phyloP scores from a whole-genome alignment of 2,329 filamentous ascomycete genomes.

The Paracoccidioides brasiliensis region DNA sequence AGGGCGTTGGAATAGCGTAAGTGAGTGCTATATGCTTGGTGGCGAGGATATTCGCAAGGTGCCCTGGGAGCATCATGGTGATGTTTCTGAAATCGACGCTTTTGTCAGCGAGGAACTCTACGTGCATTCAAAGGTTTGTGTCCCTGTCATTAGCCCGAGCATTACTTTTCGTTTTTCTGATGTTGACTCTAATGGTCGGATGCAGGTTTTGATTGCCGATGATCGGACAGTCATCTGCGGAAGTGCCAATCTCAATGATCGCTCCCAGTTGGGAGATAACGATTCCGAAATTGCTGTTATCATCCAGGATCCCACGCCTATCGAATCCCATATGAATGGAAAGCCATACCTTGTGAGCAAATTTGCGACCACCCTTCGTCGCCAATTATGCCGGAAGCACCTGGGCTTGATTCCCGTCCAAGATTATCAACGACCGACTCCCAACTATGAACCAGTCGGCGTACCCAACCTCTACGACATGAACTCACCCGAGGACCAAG shows the following conservation, averaged over 20 bases:
- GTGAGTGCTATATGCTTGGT: slow-evolving; percentile 71
- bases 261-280: slow-evolving; percentile 68
- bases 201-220: slow-evolving; percentile 59
- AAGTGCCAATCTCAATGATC: slow-evolving; percentile 56
- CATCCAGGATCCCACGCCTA: slow-evolving; percentile 60
- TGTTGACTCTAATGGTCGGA: slow-evolving; percentile 38
- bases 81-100: slow-evolving; percentile 66
- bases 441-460: slow-evolving; percentile 46
- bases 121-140: slow-evolving; percentile 64
- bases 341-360: slow-evolving; percentile 56
- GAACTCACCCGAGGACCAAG: slow-evolving; percentile 32
- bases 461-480: slow-evolving; percentile 45
- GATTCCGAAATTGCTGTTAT: slow-evolving; percentile 85
- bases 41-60: slow-evolving; percentile 53
- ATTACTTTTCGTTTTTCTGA: slow-evolving; percentile 9
- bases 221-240: slow-evolving; percentile 73
- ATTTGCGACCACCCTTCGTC: slow-evolving; percentile 68
- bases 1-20: slow-evolving; percentile 44
- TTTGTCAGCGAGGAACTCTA: slow-evolving; percentile 95
- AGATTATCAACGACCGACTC: slow-evolving; percentile 46
- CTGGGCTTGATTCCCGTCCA: slow-evolving; percentile 68
- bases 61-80: slow-evolving; percentile 56
- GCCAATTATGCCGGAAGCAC: slow-evolving; percentile 83
- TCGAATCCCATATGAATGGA: slow-evolving; percentile 63
- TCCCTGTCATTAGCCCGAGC: not conserved